Percentiles rank a stretch among this genome's conserved stretches.
These are phyloP conservation scores for Polyrhizophydium stewartii DNA, from an alignment of 371 early-diverging fungal species.

Conservation along the genomic window DNA sequence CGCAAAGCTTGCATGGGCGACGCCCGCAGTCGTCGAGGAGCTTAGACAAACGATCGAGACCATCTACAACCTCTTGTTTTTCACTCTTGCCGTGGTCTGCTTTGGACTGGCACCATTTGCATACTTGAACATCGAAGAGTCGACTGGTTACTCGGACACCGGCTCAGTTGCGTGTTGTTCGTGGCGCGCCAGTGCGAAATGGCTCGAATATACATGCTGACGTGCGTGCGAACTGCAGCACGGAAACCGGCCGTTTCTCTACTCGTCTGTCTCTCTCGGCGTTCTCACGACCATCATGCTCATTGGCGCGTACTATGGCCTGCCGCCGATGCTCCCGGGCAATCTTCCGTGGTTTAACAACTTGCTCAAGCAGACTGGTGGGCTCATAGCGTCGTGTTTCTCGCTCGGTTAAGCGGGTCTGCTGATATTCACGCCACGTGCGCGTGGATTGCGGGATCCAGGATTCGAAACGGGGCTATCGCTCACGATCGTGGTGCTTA, in stretches of 20 bases:
- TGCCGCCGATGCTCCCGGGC: neutral
- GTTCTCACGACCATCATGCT: neutral
- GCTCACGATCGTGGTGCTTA: neutral
- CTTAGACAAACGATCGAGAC: neutral
- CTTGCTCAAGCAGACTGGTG: neutral
- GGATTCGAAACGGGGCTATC: neutral
- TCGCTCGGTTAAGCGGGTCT: no score
- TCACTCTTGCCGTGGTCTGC: neutral
- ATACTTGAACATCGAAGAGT: neutral
- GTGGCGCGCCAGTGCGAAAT: no score
- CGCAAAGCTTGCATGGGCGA: neutral
- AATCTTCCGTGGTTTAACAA: neutral
- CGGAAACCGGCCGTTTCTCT: no score
- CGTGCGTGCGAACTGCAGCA: no score
- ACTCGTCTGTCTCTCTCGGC: no score
- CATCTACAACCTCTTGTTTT: neutral
- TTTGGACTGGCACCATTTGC: neutral
- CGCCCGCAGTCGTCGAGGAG: neutral
- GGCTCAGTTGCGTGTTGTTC: no score
- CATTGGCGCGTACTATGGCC: neutral
- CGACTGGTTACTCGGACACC: no score
- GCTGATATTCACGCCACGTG: neutral
- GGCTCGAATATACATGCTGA: no score
- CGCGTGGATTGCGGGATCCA: no score
- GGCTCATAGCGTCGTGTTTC: neutral